Evolutionary conservation across 2,329 filamentous ascomycete genomes (phyloP).

Genomic region (Pseudovirgaria hyperparasitica): DNA sequence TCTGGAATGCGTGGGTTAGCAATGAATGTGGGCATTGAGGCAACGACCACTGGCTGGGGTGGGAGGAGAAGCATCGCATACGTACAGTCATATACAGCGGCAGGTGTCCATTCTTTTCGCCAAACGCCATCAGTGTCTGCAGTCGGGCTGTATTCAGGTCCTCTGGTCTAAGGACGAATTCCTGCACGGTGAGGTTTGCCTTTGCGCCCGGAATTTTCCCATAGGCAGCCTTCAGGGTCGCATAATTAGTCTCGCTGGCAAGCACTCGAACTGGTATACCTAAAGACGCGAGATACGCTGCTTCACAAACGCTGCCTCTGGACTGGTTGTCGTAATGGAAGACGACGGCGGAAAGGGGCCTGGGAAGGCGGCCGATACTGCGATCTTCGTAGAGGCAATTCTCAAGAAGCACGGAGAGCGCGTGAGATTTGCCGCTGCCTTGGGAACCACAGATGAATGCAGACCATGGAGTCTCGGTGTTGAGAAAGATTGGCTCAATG

Average conservation of each 20-base stretch:
- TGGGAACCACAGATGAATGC: slow-evolving; percentile 52
- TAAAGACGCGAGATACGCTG: slow-evolving; percentile 38
- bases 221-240: slow-evolving; percentile 31
- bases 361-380: slow-evolving; percentile 30
- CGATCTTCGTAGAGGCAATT: slow-evolving; percentile 30
- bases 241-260: slow-evolving; percentile 37
- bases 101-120: slow-evolving; percentile 5
- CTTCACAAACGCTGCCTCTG: slow-evolving; percentile 42
- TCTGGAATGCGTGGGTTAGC: slow-evolving; percentile 3
- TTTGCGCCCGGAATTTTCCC: slow-evolving; percentile 15
- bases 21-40: too few relatives aligned
- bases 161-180: slow-evolving; percentile 4
- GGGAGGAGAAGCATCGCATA: too few relatives aligned
- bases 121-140: slow-evolving; percentile 10
- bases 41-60: too few relatives aligned
- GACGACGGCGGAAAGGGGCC: slow-evolving; percentile 45
- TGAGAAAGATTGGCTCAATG: slow-evolving; percentile 35
- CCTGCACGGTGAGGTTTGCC: slow-evolving; percentile 6
- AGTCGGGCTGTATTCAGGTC: slow-evolving; percentile 10
- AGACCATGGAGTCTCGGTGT: slow-evolving; percentile 43
- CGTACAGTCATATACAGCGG: slow-evolving; percentile 11
- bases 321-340: slow-evolving; percentile 39
- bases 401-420: slow-evolving; percentile 46
- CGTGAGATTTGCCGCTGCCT: slow-evolving; percentile 50
- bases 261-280: slow-evolving; percentile 38